Percentiles rank a stretch among this genome's conserved stretches.
These are phyloP conservation scores for Globisporangium lucens DNA, from an alignment of 352 stramenopile genomes.

Conservation along the genomic window DNA sequence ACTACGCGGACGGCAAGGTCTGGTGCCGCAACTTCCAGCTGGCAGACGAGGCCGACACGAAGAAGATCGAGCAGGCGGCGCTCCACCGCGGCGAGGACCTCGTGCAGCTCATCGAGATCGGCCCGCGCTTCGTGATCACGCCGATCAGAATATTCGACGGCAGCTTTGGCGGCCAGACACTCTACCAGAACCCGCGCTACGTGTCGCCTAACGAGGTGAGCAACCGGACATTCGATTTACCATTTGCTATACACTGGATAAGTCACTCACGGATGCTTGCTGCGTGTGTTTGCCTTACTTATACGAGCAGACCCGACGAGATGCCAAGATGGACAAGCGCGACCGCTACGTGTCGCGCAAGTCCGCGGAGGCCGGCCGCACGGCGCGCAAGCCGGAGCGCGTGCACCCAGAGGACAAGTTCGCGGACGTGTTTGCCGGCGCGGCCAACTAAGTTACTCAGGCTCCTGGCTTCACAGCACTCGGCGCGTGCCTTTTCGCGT, in stretches of 20 bases:
- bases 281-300: background rate
- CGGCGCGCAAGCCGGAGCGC: slow-evolving; percentile 64
- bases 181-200: slow-evolving; percentile 98
- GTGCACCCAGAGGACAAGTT: slow-evolving; percentile 80
- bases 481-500: background rate
- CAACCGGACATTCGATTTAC: background rate
- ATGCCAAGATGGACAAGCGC: slow-evolving; percentile 92
- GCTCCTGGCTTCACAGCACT: background rate
- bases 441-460: slow-evolving; percentile 24
- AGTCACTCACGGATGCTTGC: background rate
- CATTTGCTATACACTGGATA: background rate
- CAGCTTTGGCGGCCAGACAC: slow-evolving; percentile 97
- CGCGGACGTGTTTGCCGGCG: slow-evolving; percentile 77
- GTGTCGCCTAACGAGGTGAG: slow-evolving; percentile 95
- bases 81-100: slow-evolving; percentile 85
- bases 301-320: slow-evolving; percentile 40
- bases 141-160: slow-evolving; percentile 99
- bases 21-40: slow-evolving; percentile 99
- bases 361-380: slow-evolving; percentile 74
- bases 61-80: slow-evolving; percentile 87
- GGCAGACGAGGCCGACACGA: slow-evolving; percentile 85
- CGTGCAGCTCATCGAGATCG: slow-evolving; percentile 98
- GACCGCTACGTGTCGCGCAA: slow-evolving; percentile 92
- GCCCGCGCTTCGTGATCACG: slow-evolving; percentile 98
- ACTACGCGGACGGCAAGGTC: slow-evolving; percentile 92